Evolutionary conservation across 331 rosid genomes (phyloP).

Genomic region (Malus hybrid): DNA sequence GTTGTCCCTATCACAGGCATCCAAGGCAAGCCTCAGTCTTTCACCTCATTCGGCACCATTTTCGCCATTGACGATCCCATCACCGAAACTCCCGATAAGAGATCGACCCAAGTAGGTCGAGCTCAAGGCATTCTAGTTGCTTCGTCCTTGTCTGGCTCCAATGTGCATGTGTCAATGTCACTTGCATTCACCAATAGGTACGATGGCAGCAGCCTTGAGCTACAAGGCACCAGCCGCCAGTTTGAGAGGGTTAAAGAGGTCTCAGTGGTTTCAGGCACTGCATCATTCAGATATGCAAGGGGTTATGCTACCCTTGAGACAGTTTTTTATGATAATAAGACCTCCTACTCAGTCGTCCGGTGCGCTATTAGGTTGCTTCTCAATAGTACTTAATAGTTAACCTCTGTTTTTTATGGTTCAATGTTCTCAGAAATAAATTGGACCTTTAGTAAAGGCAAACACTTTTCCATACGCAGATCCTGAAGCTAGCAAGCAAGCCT

Average conservation of each 20-base stretch:
- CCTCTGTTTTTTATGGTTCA: no score
- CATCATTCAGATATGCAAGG: constrained; percentile 36
- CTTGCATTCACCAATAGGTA: not conserved
- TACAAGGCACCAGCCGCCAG: constrained; percentile 49
- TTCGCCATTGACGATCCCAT: constrained; percentile 38
- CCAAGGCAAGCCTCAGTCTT: constrained; percentile 29
- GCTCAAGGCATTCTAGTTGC: constrained; percentile 37
- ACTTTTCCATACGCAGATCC: no score
- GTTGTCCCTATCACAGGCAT: constrained; percentile 25
- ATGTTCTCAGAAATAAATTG: no score
- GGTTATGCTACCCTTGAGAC: constrained; percentile 43
- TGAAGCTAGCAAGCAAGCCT: no score
- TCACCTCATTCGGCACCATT: constrained; percentile 43
- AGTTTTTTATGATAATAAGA: constrained; percentile 15
- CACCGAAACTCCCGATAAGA: not conserved
- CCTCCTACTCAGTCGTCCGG: constrained; percentile 24
- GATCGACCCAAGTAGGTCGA: constrained; percentile 18
- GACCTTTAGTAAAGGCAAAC: no score
- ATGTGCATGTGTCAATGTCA: constrained; percentile 27
- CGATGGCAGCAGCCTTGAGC: constrained; percentile 37
- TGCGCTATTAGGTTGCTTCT: constrained; percentile 18
- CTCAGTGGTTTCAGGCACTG: constrained; percentile 48
- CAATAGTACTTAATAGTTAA: not conserved
- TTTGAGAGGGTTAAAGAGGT: constrained; percentile 38
- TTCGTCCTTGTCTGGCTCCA: constrained; percentile 28